These are phyloP conservation scores for Datura wrightii DNA, from an alignment of 257 asterid species.

Conservation along the genomic window DNA sequence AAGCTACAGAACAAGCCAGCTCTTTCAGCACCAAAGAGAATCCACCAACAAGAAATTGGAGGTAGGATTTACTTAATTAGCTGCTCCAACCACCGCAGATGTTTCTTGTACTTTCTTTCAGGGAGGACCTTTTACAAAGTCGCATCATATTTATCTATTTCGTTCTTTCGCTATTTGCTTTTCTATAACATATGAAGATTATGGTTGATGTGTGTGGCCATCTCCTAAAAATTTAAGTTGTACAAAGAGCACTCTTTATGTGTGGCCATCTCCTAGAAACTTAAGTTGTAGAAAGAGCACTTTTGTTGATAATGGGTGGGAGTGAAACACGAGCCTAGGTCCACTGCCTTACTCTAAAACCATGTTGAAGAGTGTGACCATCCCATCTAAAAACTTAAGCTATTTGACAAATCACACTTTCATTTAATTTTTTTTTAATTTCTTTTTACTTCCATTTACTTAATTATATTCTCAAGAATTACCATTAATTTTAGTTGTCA, in stretches of 20 bases:
- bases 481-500: conserved; percentile 8
- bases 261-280: too few species aligned
- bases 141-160: neutral
- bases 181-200: neutral
- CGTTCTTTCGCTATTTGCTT: neutral
- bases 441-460: too few species aligned
- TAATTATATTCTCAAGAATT: neutral
- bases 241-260: neutral
- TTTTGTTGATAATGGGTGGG: neutral
- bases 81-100: neutral
- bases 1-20: conserved; percentile 3
- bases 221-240: neutral
- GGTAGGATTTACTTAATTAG: neutral
- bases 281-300: too few species aligned
- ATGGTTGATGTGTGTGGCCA: neutral
- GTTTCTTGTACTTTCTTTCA: neutral
- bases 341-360: neutral
- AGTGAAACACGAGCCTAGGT: neutral
- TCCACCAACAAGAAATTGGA: conserved; percentile 14
- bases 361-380: neutral
- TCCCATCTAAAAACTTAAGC: neutral
- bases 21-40: conserved; percentile 20
- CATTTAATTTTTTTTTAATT: too few species aligned
- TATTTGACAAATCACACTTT: neutral
- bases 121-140: neutral